A percentile compares a stretch with the other conserved stretches of the same genome.
These are phyloP conservation scores for Trichocladium antarcticum DNA, from an alignment of 495 filamentous ascomycete genomes.

Conservation along the genomic window DNA sequence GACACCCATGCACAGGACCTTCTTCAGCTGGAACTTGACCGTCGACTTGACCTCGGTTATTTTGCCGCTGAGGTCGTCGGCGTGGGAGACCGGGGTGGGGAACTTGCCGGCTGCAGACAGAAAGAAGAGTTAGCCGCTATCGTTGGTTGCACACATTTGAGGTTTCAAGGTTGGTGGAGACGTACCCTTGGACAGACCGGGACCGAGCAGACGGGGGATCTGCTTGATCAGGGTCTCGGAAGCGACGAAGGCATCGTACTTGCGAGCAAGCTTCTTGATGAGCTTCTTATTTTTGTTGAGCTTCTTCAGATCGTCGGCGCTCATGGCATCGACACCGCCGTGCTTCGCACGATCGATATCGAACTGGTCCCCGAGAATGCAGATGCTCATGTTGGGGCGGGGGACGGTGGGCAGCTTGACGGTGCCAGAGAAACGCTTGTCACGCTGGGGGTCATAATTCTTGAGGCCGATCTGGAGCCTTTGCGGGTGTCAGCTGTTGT, in stretches of 20 bases:
- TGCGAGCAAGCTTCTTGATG: constrained; percentile 99
- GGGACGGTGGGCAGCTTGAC: constrained; percentile 66
- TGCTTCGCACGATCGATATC: constrained; percentile 99
- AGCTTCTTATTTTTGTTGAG: constrained; percentile 99
- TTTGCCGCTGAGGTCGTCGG: constrained; percentile 83
- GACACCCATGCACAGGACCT: constrained; percentile 98
- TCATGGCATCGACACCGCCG: constrained; percentile 94
- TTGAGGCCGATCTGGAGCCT: constrained; percentile 99
- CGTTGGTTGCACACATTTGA: background rate
- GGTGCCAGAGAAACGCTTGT: constrained; percentile 99
- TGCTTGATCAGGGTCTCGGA: constrained; percentile 97
- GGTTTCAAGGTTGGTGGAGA: background rate
- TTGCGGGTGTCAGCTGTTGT: no score
- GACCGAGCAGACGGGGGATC: constrained; percentile 97
- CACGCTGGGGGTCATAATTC: constrained; percentile 99
- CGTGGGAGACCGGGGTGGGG: constrained; percentile 93
- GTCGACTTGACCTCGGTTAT: constrained; percentile 98
- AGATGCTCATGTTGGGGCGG: constrained; percentile 89
- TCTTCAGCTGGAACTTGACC: constrained; percentile 99
- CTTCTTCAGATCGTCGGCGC: constrained; percentile 96
- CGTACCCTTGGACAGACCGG: constrained; percentile 94
- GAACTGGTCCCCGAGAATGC: constrained; percentile 98
- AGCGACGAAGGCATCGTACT: constrained; percentile 98
- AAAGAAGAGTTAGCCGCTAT: background rate
- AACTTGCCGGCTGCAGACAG: constrained; percentile 63